Evolutionary conservation across 495 filamentous ascomycete species (phyloP), one percentile per base, ranked within the genome.

Genomic region (Penicillium egyptiacum): DNA sequence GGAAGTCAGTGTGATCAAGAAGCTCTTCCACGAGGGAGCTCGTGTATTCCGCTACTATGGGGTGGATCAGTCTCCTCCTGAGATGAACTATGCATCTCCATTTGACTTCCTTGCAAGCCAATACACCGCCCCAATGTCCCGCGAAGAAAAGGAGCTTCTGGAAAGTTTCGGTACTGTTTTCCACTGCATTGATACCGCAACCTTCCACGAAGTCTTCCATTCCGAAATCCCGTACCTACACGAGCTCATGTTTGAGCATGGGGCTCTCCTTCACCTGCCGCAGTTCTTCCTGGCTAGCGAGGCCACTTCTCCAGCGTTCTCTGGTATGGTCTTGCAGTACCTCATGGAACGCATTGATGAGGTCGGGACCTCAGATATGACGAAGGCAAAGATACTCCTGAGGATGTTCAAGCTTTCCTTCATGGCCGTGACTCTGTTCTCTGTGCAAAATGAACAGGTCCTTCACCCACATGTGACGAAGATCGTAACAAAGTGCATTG

Each of bases 121-220:
- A 61, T 95, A 96, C 68, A 92, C 92, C 75, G 87, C 92, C 16
- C 90, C 91, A 0, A 93, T 89, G 69, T 86, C 86, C 52, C 95
- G 96, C 57, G 95, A 98, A 66, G 95, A 99, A 68, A 99, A 98
- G 67, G 95, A 99, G 53, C 82, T 99, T 35, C 81, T 99, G 9
- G 95, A 99, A 73, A 96, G 90, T 10, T 99, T 99, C 62, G 95
- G 93, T 9, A 98, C 94, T 0, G 91, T 98, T 14, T 99, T 99
- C 66, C 94, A 99, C 66, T 94, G 91, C 73, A 95, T 99, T 63
- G 95, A 99, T 67, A 95, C 94, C 4, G 95, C 95, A 1, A 96
- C 92, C 3, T 99, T 99, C 65, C 90, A 99, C 65, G 95, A 99
- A 73, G 91, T 99, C 23, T 99, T 99, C 70, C 90, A 96, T 61